Base-by-base conservation (phyloP, 2,329 filamentous ascomycete genomes). In the Coniella lustricola region DNA sequence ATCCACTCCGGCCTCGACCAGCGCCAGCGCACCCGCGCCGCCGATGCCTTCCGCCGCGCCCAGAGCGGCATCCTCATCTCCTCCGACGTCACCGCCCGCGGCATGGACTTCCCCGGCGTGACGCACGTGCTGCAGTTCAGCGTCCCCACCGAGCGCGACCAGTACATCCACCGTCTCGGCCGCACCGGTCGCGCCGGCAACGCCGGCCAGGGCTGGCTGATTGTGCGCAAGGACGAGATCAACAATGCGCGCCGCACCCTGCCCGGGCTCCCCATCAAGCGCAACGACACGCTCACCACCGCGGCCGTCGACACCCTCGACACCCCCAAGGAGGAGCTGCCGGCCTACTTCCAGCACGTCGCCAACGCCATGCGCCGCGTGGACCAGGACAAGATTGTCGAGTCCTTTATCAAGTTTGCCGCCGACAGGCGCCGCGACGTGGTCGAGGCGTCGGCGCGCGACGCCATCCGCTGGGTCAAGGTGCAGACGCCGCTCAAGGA, bases 1-100 rank as follows among this genome's bases (percentile, higher is more conserved):
- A 91, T 98, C 51, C 90, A 97, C 67, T 85, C 88, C 14, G 83
- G 83, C 59, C 78, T 96, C 38, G 73, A 69, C 3, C 93, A 98
- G 63, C 42, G 17, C 0, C 69, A 76, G 58, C 82, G 93, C 44
- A 93, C 88, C 2, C 70, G 65, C 40, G 80, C 80, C 32, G 82
- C 91, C 1, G 80, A 91, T 0, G 62, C 58, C 21, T 98, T 96
- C 79, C 82, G 87, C 39, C 60, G 59, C 13, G 67, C 79, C n/a
- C 62, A 67, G 22, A 76, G 74, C 29, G 88, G 74, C 22, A 72
- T 91, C 48, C 73, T 90, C 39, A 77, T 90, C 62, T 87, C 87
- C 2, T 87, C 86, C 2, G 87, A 91, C 64, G 86, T 91, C 29
- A 87, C 85, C 5, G 85, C 87, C 12, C 76, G 87, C 64, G 87